A percentile compares a stretch with the other conserved stretches of the same genome.
Conservation (phyloP, 257 asterid genomes). For the Nicotiana undulata region DNA sequence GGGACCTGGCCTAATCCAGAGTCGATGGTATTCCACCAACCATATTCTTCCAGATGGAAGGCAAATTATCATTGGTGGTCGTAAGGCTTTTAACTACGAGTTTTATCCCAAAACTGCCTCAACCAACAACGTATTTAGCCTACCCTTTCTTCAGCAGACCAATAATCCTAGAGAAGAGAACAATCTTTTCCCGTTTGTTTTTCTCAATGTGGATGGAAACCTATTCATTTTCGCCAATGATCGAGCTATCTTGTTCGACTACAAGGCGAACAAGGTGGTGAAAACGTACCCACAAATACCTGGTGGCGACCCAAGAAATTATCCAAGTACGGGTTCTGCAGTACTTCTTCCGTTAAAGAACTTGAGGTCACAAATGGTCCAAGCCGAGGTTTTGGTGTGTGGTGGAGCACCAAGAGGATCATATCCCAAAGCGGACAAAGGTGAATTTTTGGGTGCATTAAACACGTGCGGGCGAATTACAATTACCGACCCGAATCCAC, state of each 20-base stretch:
- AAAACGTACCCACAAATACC: background rate
- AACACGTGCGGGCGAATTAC: slow-evolving; percentile 35
- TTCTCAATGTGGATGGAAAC: slow-evolving; percentile 17
- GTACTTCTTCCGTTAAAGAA: slow-evolving; percentile 27
- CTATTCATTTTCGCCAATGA: background rate
- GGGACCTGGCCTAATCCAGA: background rate
- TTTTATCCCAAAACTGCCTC: slow-evolving; percentile 9
- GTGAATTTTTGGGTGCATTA: slow-evolving; percentile 22
- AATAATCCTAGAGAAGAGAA: slow-evolving; percentile 13
- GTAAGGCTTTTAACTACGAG: slow-evolving; percentile 18
- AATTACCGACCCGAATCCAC: slow-evolving; percentile 29
- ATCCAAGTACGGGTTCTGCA: background rate
- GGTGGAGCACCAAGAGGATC: slow-evolving; percentile 49
- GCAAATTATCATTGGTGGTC: slow-evolving; percentile 16
- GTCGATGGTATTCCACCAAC: slow-evolving; percentile 26
- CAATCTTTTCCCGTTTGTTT: slow-evolving; percentile 23
- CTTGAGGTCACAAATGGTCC: background rate
- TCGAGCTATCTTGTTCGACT: slow-evolving; percentile 34
- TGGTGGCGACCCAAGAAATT: background rate
- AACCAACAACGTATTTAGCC: background rate
- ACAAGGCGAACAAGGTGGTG: background rate
- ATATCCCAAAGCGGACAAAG: background rate
- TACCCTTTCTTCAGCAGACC: slow-evolving; percentile 13
- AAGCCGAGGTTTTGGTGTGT: slow-evolving; percentile 35
- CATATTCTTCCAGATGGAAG: slow-evolving; percentile 20